phyloP scores from a whole-genome alignment of 2,329 filamentous ascomycete species.

The Penicillium sp. region DNA sequence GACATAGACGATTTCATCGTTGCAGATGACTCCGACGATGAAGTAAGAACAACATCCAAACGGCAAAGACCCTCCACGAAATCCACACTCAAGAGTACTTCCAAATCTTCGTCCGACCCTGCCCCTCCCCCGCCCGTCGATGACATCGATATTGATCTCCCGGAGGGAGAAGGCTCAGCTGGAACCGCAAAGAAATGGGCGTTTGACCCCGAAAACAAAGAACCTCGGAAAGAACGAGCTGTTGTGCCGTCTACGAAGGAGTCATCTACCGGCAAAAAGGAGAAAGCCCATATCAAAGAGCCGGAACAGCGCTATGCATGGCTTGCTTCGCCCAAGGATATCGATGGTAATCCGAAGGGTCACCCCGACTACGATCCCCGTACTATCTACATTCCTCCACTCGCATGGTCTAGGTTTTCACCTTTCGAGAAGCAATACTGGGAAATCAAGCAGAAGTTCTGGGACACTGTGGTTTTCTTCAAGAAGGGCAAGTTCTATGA shows the following conservation, averaged over 20 bases:
- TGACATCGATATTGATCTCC: constrained; percentile 56
- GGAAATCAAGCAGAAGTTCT: constrained; percentile 98
- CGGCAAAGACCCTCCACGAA: constrained; percentile 63
- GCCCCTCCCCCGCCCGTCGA: constrained; percentile 55
- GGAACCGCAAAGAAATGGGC: constrained; percentile 84
- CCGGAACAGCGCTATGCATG: constrained; percentile 85
- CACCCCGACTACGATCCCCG: constrained; percentile 89
- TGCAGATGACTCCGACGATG: constrained; percentile 79
- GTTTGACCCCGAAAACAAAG: constrained; percentile 62
- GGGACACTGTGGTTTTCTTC: constrained; percentile 98
- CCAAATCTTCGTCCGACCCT: constrained; percentile 39
- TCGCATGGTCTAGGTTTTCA: constrained; percentile 78
- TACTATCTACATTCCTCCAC: constrained; percentile 83
- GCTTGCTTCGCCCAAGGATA: constrained; percentile 82
- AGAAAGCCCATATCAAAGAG: constrained; percentile 75
- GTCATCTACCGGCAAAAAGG: constrained; percentile 43
- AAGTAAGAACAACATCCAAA: constrained; percentile 60
- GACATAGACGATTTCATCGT: constrained; percentile 88
- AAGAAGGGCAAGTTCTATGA: constrained; percentile 99
- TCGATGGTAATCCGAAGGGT: constrained; percentile 72
- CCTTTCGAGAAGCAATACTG: constrained; percentile 98
- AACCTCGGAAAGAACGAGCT: constrained; percentile 51
- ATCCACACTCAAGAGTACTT: constrained; percentile 37
- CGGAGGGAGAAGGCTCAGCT: constrained; percentile 53
- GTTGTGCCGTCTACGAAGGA: constrained; percentile 37